A percentile compares a stretch with the other conserved stretches of the same genome.
phyloP scores from a whole-genome alignment of 2,329 filamentous ascomycete species.

The Epichloe uncinata region DNA sequence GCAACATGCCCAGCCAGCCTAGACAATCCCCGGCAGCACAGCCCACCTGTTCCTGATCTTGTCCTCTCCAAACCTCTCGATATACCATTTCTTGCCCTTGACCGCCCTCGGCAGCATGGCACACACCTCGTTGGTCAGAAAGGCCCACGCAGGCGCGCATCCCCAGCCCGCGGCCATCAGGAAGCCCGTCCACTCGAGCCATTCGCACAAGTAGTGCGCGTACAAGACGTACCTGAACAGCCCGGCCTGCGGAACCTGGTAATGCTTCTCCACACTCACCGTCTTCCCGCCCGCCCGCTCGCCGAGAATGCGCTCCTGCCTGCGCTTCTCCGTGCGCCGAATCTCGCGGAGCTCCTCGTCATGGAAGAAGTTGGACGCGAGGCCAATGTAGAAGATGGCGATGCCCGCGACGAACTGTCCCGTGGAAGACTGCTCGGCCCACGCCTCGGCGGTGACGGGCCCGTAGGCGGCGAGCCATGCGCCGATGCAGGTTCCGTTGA shows the following conservation, averaged over 20 bases:
- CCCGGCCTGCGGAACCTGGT: conserved; percentile 72
- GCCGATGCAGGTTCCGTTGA: conserved; percentile 66
- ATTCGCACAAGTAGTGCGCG: conserved; percentile 93
- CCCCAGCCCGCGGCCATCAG: conserved; percentile 57
- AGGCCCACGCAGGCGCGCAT: conserved; percentile 64
- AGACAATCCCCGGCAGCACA: conserved; percentile 42
- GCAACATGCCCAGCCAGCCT: background rate
- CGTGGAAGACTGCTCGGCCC: conserved; percentile 26
- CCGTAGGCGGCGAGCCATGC: conserved; percentile 76
- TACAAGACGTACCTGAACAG: conserved; percentile 74
- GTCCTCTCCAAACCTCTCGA: conserved; percentile 73
- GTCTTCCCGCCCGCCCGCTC: conserved; percentile 23
- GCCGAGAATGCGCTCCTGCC: conserved; percentile 31
- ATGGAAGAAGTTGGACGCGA: conserved; percentile 73
- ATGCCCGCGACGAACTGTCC: conserved; percentile 49
- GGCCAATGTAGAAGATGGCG: conserved; percentile 60
- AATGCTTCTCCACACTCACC: conserved; percentile 52
- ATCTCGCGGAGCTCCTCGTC: conserved; percentile 86
- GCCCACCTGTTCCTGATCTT: conserved; percentile 64
- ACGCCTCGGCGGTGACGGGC: conserved; percentile 42
- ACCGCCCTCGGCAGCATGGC: conserved; percentile 83
- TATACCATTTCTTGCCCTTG: conserved; percentile 74
- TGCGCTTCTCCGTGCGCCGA: conserved; percentile 51
- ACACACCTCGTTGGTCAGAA: conserved; percentile 75
- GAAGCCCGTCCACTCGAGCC: conserved; percentile 91